A percentile compares a stretch with the other conserved stretches of the same genome.
These are phyloP conservation scores for Ilex paraguariensis DNA, from an alignment of 305 asterid species.

Conservation along the genomic window DNA sequence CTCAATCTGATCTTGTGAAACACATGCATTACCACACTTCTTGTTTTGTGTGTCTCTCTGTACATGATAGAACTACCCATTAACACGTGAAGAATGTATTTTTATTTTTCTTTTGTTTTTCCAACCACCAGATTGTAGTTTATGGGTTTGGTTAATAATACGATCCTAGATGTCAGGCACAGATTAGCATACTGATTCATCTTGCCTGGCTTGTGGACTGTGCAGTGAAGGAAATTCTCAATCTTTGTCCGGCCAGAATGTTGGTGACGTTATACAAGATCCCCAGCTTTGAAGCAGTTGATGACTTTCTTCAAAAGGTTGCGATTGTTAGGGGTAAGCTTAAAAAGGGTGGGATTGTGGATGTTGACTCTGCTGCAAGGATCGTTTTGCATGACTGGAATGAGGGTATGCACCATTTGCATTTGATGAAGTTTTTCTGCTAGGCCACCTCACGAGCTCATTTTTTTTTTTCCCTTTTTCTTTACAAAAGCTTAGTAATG, in stretches of 20 bases:
- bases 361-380: slow-evolving; percentile 78
- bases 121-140: no score
- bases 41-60: no score
- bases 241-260: slow-evolving; percentile 58
- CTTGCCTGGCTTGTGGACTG: slow-evolving; percentile 7
- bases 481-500: background rate
- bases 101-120: no score
- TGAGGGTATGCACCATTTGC: slow-evolving; percentile 44
- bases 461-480: background rate
- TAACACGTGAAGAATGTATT: no score
- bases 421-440: background rate
- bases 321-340: slow-evolving; percentile 86
- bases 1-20: no score
- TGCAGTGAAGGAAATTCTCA: slow-evolving; percentile 88
- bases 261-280: slow-evolving; percentile 71
- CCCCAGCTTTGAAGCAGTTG: slow-evolving; percentile 70
- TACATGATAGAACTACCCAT: no score
- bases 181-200: background rate
- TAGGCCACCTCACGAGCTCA: background rate
- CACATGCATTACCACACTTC: no score
- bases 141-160: no score
- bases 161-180: no score
- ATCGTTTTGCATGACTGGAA: slow-evolving; percentile 94
- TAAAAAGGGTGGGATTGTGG: slow-evolving; percentile 87
- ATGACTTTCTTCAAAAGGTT: slow-evolving; percentile 86